Evolutionary conservation across 257 asterid genomes (phyloP), one percentile per base, ranked within the genome.

Genomic region (Penstemon davidsonii): DNA sequence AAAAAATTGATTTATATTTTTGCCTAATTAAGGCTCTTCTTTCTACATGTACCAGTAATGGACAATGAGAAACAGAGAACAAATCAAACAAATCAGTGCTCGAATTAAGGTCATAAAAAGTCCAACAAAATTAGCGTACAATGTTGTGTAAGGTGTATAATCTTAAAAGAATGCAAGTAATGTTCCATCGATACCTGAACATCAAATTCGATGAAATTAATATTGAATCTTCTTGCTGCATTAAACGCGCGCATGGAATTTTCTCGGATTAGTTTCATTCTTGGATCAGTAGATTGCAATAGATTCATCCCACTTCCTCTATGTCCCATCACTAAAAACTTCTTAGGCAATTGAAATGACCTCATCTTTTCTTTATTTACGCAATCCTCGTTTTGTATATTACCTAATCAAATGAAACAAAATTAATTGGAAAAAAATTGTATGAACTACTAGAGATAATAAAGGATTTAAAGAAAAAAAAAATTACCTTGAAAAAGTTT

Each of bases 261-360:
- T 43, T 76, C 81, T 47, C 69, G 72, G 13, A 72, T 42, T 7
- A 54, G 57, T 58, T 62, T 76, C 64, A 64, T 58, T 52, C 65
- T 57, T 11, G 33, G 61, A 55, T 67, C 70, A 54, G 63, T 10
- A 5, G 55, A 67, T 51, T 67, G 72, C 64, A 71, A 45, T 71
- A 76, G 44, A 15, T 76, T 76, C 67, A 68, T 72, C 41, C 81
- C 81, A 15, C 69, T 66, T 51, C 81, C 81, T 47, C 81, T 67
- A 25, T 76, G 81, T 7, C 81, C 81, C 69, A 72, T 72, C 59
- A 76, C 78, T 37, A 72, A 57, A 72, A 76, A 67, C 62, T 71
- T 71, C 25, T 8, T 55, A 10, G 60, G 68, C 33, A 36, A 33
- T 41, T 40, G 19, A 38, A 8, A 42, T 13, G 11, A 49, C 15